phyloP scores from a whole-genome alignment of 208 protist genomes.

The Trypanosoma congolense region DNA sequence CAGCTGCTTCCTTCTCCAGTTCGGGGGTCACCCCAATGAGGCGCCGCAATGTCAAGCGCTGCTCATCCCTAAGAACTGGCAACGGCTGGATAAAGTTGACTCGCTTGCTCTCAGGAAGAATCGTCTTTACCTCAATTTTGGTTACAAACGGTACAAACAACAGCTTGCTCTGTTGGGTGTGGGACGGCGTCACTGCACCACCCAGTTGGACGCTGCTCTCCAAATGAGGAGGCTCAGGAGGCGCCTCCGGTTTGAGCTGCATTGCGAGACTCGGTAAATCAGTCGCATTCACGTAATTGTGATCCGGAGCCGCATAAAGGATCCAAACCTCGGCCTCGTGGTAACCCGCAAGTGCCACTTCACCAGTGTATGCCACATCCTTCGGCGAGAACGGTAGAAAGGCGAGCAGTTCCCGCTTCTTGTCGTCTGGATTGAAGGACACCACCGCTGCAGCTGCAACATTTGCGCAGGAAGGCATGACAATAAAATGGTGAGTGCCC shows the following conservation, averaged over 20 bases:
- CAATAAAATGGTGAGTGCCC: conserved; percentile 40
- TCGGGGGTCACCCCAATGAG: conserved; percentile 59
- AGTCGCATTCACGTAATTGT: conserved; percentile 54
- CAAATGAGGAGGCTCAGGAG: not conserved
- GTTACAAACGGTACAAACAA: conserved; percentile 68
- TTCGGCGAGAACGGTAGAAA: conserved; percentile 53
- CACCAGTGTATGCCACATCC: conserved; percentile 40
- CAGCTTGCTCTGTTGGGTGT: not conserved
- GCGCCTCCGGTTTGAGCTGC: not conserved
- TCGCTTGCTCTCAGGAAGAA: conserved; percentile 23
- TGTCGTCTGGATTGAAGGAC: conserved; percentile 2
- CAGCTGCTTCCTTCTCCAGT: conserved; percentile 39
- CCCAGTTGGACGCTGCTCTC: not conserved
- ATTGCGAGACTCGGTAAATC: conserved; percentile 20
- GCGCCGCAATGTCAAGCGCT: conserved; percentile 39
- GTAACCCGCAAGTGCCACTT: conserved; percentile 33
- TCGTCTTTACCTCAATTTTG: conserved; percentile 57
- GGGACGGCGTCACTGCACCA: conserved; percentile 1
- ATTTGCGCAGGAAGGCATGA: conserved; percentile 85
- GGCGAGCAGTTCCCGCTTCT: conserved; percentile 28
- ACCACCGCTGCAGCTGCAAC: conserved; percentile 69
- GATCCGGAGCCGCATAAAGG: conserved; percentile 72
- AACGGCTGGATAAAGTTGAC: conserved; percentile 48
- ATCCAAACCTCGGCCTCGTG: conserved; percentile 70
- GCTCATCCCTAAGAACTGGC: conserved; percentile 52